Base-by-base conservation (phyloP, 2,329 filamentous ascomycete genomes). In the Shiraia sp. region DNA sequence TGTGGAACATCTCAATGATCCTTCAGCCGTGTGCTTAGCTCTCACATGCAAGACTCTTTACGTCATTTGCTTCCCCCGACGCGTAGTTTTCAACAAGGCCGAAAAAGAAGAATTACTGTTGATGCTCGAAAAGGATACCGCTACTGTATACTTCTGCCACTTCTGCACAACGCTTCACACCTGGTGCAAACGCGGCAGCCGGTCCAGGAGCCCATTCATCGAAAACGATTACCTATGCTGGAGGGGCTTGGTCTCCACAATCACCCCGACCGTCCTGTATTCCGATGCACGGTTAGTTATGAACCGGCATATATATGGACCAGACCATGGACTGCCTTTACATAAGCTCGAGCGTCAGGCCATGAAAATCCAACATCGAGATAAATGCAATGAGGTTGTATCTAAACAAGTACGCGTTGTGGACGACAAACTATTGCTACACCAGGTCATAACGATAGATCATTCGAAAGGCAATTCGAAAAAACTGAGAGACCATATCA, bases 281-380 rank as follows among this genome's bases (percentile, higher is more conserved):
- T 30, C 48, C 19, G 24, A 45, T 39, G 49, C 45, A 31, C 55
- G 55, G 38, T 51, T 57, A 31, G 36, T 55, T 25, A 55, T 59
- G 47, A 57, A 60, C 33, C 45, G 39, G 27, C 47, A 54, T 42
- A 33, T 57, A 9, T 54, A 57, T 29, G 49, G 53, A 23, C 23
- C 43, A 23, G 32, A 33, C n/a, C 44, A 60, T 19, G 55, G 55
- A 8, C 30, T 40, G 15, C 28, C 47, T 33, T 29, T 42, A 24
- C 13, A 23, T n/a, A 41, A 26, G 40, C 38, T 57, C 36, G 35
- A 49, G n/a, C 2, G 42, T 6, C 36, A 13, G 24, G 9, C n/a
- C 13, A 6, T 2, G 5, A 8, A 14, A 0, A 3, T 10, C 4
- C 0, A 12, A 24, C 10, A 10, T 17, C 10, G 8, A 31, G 14